Base-by-base conservation (phyloP, 2,329 filamentous ascomycete genomes). In the Rhinocladiella mackenziei region DNA sequence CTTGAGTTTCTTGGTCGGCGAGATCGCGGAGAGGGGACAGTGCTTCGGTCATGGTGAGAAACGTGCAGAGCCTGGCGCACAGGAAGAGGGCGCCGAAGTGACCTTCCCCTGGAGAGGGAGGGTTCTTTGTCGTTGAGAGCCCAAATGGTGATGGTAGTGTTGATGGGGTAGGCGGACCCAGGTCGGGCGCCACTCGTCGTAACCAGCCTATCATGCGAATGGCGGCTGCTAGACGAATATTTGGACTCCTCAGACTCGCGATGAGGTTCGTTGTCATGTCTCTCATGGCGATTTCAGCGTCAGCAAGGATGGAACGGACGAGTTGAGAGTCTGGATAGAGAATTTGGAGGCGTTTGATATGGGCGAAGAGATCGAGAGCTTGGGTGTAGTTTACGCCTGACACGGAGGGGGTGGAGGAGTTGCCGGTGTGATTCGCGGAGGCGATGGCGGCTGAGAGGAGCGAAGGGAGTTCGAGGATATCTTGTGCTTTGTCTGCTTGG, bases 191-290 rank as follows among this genome's bases (percentile, higher is more conserved):
- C 3, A 96, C 83, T 22, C 92, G 79, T 31, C 91, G 82, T 32
- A 98, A 73, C 86, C 89, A 96, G 47, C 89, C 87, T 36, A 96
- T 82, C 1, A 88, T 95, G 39, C 94, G 80, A 69, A 98, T 85
- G 1, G 89, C 89, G 9, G 84, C 84, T 17, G 92, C 89, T 3
- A 98, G 76, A 65, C 96, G 94, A 38, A 98, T 75, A 14, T 80
- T 80, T 39, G 55, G 55, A 0, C 78, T 75, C 54, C 88, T 84
- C 18, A 98, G 75, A 7, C 83, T 82, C 7, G 75, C 71, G 45
- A 98, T 83, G 3, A 98, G 77, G 56, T 92, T 89, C 6, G 82
- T 80, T 0, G 88, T 87, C 79, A 97, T 88, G 45, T 85, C 81
- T 58, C 86, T 85, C 76, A 97, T 94, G 26, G 88, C 86, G 40